These are phyloP conservation scores for Rheum nobile DNA, from an alignment of 148 eudicot genomes.

Conservation along the genomic window DNA sequence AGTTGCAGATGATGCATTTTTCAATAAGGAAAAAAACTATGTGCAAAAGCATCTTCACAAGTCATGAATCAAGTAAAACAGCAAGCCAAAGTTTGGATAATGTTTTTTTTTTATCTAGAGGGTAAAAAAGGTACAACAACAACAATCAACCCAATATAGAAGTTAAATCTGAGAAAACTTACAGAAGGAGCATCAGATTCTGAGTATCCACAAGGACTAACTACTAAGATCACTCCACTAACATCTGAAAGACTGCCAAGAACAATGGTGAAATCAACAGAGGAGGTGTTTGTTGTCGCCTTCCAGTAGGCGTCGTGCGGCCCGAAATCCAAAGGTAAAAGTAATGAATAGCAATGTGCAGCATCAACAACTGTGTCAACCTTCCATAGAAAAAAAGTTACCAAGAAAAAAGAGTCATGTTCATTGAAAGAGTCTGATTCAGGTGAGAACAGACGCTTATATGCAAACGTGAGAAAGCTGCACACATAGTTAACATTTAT, in stretches of 20 bases:
- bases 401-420: not conserved
- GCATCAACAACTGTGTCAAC: constrained; percentile 80
- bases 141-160: too few relatives aligned
- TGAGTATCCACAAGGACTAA: constrained; percentile 91
- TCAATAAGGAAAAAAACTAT: too few relatives aligned
- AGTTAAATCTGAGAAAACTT: constrained; percentile 20
- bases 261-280: constrained; percentile 63
- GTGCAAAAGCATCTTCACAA: too few relatives aligned
- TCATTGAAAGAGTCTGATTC: not conserved
- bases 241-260: constrained; percentile 75
- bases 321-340: constrained; percentile 68
- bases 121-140: too few relatives aligned
- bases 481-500: too few relatives aligned
- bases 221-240: constrained; percentile 56
- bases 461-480: too few relatives aligned
- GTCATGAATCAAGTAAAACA: too few relatives aligned
- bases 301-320: constrained; percentile 67
- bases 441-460: too few relatives aligned
- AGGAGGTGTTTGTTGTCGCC: constrained; percentile 59
- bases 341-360: constrained; percentile 71
- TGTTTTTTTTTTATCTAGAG: not conserved
- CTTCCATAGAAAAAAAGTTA: constrained; percentile 24
- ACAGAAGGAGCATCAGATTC: constrained; percentile 85
- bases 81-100: too few relatives aligned
- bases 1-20: too few relatives aligned